Base-by-base conservation (phyloP, 2,329 filamentous ascomycete species). In the Fusarium coffeatum region DNA sequence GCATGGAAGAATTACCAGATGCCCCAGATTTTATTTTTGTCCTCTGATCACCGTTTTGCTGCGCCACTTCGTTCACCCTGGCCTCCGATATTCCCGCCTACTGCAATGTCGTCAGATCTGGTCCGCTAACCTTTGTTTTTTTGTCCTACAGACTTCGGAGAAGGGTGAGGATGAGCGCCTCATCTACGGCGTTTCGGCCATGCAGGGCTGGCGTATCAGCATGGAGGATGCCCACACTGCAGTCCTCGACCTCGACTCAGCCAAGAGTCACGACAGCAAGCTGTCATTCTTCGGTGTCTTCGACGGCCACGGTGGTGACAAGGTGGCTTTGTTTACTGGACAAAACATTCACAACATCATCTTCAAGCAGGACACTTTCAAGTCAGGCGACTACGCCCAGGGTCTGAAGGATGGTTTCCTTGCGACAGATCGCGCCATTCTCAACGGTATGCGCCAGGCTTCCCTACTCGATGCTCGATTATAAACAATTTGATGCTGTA, bases 171-270 rank as follows among this genome's bases (percentile, higher is more conserved):
- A 98, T 92, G 94, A 97, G 72, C 91, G 93, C 79, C 90, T 97
- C 79, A 83, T 96, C 79, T 99, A 93, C 82, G 96, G 96, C 79
- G 90, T 98, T 73, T 99, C 96, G 73, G 94, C 94, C 83, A 99
- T 99, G 96, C 96, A 99, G 84, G 96, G 96, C 86, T 99, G 96
- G 96, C 92, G 96, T 84, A 98, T 99, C 84, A 97, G 93, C 86
- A 99, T 99, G 96, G 96, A 99, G 82, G 96, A 99, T 80, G 90
- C 96, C 70, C 96, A 99, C 84, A 93, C 93, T 67, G 88, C 92
- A 59, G 85, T 98, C 55, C 92, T 99, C 79, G 93, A 98, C 81
- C 89, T 98, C 62, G 79, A 80, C 64, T 86, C 88, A 27, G 84
- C 89, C 72, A 87, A 91, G 74, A 89, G 89, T 54, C 87, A 91